Conservation (phyloP, 2,329 filamentous ascomycete genomes). For the Gyromitra esculenta region DNA sequence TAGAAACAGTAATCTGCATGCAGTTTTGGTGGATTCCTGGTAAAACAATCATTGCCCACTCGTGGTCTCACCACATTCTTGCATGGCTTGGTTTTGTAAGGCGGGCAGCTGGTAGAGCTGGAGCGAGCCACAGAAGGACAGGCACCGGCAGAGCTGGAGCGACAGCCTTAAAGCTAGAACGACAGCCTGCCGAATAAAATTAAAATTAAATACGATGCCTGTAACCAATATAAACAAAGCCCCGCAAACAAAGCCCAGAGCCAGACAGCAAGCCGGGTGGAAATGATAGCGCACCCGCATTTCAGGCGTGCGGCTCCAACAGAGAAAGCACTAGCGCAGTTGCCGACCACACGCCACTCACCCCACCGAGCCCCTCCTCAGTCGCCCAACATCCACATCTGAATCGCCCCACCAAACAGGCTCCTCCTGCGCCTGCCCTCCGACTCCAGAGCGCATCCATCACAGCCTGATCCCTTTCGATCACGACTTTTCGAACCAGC, state of each 20-base stretch:
- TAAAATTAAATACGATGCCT: background rate
- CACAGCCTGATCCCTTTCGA: background rate
- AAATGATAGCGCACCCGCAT: background rate
- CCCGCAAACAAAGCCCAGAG: background rate
- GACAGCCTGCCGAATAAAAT: background rate
- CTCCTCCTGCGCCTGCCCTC: background rate
- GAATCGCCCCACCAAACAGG: background rate
- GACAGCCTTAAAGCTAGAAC: background rate
- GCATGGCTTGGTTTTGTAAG: background rate
- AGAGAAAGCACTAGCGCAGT: background rate
- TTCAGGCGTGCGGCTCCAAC: background rate
- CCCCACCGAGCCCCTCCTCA: constrained; percentile 21
- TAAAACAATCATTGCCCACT: background rate
- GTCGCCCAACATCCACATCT: constrained; percentile 13
- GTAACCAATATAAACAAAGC: background rate
- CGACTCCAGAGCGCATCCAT: background rate
- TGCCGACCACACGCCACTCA: constrained; percentile 4
- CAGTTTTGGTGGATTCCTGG: background rate
- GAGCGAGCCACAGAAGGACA: too few species aligned
- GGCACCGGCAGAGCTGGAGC: background rate
- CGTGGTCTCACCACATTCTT: background rate
- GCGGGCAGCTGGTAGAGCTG: background rate
- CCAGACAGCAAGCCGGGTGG: background rate
- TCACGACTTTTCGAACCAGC: constrained; percentile 8
- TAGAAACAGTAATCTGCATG: background rate